These are phyloP conservation scores for Jamesozyma lodderae DNA, from an alignment of 805 yeast genomes.

Conservation along the genomic window DNA sequence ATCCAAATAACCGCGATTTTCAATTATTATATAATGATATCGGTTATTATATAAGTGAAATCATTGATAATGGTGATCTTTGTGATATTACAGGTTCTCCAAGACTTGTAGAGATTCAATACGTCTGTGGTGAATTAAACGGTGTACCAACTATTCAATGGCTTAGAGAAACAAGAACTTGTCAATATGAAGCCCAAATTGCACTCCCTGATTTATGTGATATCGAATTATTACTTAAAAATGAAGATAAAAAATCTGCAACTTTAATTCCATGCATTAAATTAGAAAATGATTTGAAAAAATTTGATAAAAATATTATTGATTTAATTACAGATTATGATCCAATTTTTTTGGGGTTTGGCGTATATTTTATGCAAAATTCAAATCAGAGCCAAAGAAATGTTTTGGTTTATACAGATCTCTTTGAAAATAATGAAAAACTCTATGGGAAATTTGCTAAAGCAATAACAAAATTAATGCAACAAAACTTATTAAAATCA, in stretches of 20 bases:
- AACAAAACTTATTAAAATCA: constrained; percentile 10
- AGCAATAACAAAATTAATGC: constrained; percentile 18
- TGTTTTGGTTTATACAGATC: constrained; percentile 4
- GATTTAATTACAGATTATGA: constrained; percentile 16
- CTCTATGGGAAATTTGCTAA: constrained; percentile 12
- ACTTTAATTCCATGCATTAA: constrained; percentile 13
- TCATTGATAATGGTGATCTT: constrained; percentile 41
- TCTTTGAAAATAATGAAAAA: neutral
- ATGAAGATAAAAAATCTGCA: constrained; percentile 17
- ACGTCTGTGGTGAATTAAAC: constrained; percentile 38
- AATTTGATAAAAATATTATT: constrained; percentile 3
- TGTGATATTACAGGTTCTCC: constrained; percentile 52
- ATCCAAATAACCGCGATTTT: constrained; percentile 16
- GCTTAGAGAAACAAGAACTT: constrained; percentile 45
- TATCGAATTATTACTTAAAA: constrained; percentile 23
- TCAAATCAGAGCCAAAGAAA: neutral
- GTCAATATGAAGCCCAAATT: constrained; percentile 46
- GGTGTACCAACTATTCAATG: constrained; percentile 27
- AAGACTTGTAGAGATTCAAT: constrained; percentile 47
- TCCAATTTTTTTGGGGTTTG: constrained; percentile 22
- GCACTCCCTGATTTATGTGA: constrained; percentile 44
- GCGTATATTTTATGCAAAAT: constrained; percentile 19
- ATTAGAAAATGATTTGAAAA: neutral
- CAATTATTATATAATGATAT: constrained; percentile 30
- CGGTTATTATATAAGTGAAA: constrained; percentile 29